Conservation (phyloP, 2,329 filamentous ascomycete species). For the Microdochium bolleyi region DNA sequence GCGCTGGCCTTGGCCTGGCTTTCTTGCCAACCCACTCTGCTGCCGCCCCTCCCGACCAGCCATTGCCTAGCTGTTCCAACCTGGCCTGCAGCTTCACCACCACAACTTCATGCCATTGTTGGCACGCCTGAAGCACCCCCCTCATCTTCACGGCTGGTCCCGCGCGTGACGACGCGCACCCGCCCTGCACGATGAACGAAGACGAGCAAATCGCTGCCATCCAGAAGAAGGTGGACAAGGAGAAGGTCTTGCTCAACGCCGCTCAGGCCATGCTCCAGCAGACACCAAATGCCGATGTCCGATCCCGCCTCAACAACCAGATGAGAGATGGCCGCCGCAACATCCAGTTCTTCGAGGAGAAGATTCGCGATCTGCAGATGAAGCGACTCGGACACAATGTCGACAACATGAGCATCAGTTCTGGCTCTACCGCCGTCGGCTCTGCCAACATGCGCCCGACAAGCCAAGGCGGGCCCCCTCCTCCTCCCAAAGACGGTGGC, state of each 20-base stretch:
- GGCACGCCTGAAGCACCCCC: neutral
- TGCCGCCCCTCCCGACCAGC: neutral
- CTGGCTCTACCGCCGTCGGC: slow-evolving; percentile 29
- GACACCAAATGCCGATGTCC: slow-evolving; percentile 86
- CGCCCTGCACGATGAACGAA: slow-evolving; percentile 49
- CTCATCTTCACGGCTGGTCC: slow-evolving; percentile 8
- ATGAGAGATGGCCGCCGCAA: slow-evolving; percentile 91
- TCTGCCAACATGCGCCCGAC: slow-evolving; percentile 27
- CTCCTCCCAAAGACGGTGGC: slow-evolving; percentile 65
- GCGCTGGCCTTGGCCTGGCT: neutral
- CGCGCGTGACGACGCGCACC: slow-evolving; percentile 27
- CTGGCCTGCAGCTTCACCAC: neutral
- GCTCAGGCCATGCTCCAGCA: slow-evolving; percentile 93
- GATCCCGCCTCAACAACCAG: slow-evolving; percentile 84
- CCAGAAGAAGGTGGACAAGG: slow-evolving; percentile 94
- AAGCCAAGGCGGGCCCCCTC: slow-evolving; percentile 47
- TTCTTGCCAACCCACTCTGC: neutral
- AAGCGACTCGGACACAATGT: slow-evolving; percentile 64
- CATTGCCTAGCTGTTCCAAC: neutral
- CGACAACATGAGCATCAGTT: slow-evolving; percentile 56
- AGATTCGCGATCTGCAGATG: slow-evolving; percentile 79
- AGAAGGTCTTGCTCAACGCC: slow-evolving; percentile 89
- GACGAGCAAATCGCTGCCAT: slow-evolving; percentile 68
- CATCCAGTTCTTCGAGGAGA: slow-evolving; percentile 91
- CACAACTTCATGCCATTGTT: neutral